phyloP scores from a whole-genome alignment of 176 grass and related monocot species.

The Avena insularis region DNA sequence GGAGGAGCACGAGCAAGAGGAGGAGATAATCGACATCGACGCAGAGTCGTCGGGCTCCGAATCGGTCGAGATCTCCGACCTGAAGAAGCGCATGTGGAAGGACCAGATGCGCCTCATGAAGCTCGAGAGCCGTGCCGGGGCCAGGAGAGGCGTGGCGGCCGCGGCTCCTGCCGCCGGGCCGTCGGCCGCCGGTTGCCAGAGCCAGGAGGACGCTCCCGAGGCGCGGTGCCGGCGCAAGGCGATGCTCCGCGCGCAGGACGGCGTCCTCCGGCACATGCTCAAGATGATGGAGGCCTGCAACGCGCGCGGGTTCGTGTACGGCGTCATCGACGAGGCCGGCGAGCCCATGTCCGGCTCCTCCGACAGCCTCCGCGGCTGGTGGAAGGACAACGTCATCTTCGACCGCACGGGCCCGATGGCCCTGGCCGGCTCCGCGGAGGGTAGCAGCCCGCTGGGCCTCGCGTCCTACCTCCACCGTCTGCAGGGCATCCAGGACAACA shows the following conservation, averaged over 20 bases:
- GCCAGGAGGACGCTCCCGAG: constrained; percentile 20
- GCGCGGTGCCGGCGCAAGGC: constrained; percentile 52
- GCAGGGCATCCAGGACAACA: constrained; percentile 68
- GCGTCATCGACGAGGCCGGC: constrained; percentile 65
- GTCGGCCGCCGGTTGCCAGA: not conserved
- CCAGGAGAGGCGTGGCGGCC: not conserved
- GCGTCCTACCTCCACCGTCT: constrained; percentile 51
- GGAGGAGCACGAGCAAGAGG: constrained; percentile 18
- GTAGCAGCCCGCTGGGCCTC: not conserved
- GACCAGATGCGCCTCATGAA: constrained; percentile 66
- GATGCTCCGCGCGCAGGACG: constrained; percentile 69
- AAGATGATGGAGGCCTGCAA: constrained; percentile 77
- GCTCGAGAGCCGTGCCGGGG: constrained; percentile 29
- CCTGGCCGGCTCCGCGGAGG: not conserved
- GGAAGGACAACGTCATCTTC: constrained; percentile 76
- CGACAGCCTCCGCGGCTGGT: constrained; percentile 70
- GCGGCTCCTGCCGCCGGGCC: not conserved
- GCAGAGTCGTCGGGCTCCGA: not conserved
- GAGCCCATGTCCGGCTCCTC: constrained; percentile 72
- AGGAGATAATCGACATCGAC: constrained; percentile 25
- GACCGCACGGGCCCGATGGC: constrained; percentile 60
- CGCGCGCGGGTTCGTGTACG: constrained; percentile 88
- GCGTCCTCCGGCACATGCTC: constrained; percentile 80
- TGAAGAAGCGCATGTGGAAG: constrained; percentile 73
- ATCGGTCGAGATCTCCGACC: constrained; percentile 51